Conservation (phyloP, 805 yeast species). For the Saturnispora besseyi region DNA sequence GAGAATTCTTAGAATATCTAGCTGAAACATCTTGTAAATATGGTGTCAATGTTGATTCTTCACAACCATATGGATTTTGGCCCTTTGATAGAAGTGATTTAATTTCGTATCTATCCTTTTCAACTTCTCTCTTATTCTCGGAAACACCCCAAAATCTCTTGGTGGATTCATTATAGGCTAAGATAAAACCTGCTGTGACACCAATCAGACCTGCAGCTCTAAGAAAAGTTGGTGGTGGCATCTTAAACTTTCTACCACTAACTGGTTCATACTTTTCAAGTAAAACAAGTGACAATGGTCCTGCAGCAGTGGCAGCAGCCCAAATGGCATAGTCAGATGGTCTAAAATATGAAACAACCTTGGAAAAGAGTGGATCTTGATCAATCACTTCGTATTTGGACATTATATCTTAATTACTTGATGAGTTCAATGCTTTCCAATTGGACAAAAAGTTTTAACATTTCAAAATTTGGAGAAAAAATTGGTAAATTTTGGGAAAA, state of each 20-base stretch:
- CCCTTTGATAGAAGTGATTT: conserved; percentile 58
- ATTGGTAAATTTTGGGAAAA: background rate
- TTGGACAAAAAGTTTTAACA: background rate
- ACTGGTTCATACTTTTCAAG: conserved; percentile 42
- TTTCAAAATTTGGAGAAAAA: background rate
- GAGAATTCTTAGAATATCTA: conserved; percentile 69
- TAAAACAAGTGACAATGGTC: conserved; percentile 37
- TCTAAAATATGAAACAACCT: conserved; percentile 69
- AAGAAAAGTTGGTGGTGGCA: conserved; percentile 45
- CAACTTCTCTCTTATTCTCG: conserved; percentile 65
- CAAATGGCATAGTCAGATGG: conserved; percentile 50
- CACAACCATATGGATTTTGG: conserved; percentile 54
- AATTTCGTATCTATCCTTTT: conserved; percentile 64
- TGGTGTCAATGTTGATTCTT: conserved; percentile 46
- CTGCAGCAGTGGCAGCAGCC: conserved; percentile 39
- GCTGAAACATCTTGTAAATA: conserved; percentile 68
- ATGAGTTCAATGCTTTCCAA: background rate
- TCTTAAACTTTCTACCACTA: conserved; percentile 35
- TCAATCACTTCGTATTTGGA: conserved; percentile 43
- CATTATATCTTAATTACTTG: conserved; percentile 9
- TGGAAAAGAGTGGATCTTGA: conserved; percentile 64
- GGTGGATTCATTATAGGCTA: conserved; percentile 59
- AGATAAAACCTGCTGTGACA: conserved; percentile 59
- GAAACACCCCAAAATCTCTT: conserved; percentile 70
- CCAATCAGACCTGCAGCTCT: conserved; percentile 60